Evolutionary conservation across 129 eudicot species (phyloP), one percentile per base, ranked within the genome.

Genomic region (Tanacetum coccineum): DNA sequence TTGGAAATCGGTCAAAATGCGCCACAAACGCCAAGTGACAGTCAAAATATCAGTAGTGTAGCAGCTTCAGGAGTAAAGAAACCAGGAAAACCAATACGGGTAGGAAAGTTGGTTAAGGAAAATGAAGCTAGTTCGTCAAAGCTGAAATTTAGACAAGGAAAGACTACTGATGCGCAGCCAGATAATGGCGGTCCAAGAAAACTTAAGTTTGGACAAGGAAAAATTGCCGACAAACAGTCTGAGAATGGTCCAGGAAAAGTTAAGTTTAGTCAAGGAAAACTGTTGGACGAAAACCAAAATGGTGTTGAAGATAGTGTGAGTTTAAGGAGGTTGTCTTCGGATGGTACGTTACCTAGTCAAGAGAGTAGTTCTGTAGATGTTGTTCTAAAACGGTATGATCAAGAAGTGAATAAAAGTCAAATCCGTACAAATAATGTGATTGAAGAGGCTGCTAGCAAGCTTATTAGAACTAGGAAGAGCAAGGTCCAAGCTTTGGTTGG

Each of bases 401-500:
- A 53, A 26, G 58, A 73, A 63, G 71, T 11, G 30, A 84, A 54
- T 51, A 72, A 72, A 53, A 58, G 21, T 36, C 11, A 44, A 48
- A 21, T 53, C 40, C 48, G 58, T n/a, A 40, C 74, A 55, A 76
- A 84, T 70, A 72, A 71, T 42, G 84, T 79, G 61, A 84, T 87
- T 62, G 85, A 87, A 67, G 88, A 84, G 69, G 75, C 90, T 25
- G 86, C 86, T 19, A 79, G 79, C 54, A 77, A 80, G 76, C 82
- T 84, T 67, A 87, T 78, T 11, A 42, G 67, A 67, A 74, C 68
- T 59, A 79, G 82, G 70, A 87, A 77, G 64, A 82, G 87, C 68
- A 88, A 82, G 76, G 89, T 88, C 58, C 80, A 77, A 69, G 96
- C 91, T 67, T 56, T 88, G 72, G 91, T 88, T 61, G 88, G 82